Evolutionary conservation across 176 grass and related monocot genomes (phyloP), one percentile per base, ranked within the genome.

Genomic region (Chrysopogon serrulatus): DNA sequence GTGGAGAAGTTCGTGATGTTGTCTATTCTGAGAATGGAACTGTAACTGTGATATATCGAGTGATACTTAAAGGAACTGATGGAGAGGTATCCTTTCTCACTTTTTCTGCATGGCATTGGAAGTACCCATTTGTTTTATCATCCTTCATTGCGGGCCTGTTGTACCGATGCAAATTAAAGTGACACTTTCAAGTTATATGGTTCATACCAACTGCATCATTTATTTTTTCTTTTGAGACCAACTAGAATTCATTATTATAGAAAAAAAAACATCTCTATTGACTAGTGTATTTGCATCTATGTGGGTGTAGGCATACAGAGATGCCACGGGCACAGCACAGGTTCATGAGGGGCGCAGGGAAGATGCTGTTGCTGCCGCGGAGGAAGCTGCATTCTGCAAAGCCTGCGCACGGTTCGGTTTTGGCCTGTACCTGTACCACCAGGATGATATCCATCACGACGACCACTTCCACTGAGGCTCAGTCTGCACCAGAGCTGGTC

Each of bases 331-430:
- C 72, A 94, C 95, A 67, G 84, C 86, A 5, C 79, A 59, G 26
- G 78, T 94, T 53, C 87, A 89, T 9, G 86, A 91, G 80, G 86
- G 90, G 40, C 85, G 53, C 21, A 85, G 54, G 31, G 92, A 92
- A 32, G 92, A 97, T 0, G 90, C 95, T 12, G 92, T 94, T 72
- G 86, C 73, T 1, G 92, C 83, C 13, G 95, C 95, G 0, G 95
- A 97, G 87, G 92, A 97, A 79, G 40, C 44, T 48, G 95, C 95
- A 66, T 97, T 97, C 88, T 88, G 83, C 85, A 97, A 97, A 85
- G 92, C 92, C 40, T 97, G 95, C 3, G 92, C 95, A 19, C 81
- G 95, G 35, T 97, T 97, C 65, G 95, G 95, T 59, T 97, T 97
- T 49, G 92, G 95, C 83, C 73, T 97, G 18, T 94, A 97, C 61